A percentile compares a stretch with the other conserved stretches of the same genome.
phyloP scores from a whole-genome alignment of 2,329 filamentous ascomycete genomes.

The Colletotrichum salicis region DNA sequence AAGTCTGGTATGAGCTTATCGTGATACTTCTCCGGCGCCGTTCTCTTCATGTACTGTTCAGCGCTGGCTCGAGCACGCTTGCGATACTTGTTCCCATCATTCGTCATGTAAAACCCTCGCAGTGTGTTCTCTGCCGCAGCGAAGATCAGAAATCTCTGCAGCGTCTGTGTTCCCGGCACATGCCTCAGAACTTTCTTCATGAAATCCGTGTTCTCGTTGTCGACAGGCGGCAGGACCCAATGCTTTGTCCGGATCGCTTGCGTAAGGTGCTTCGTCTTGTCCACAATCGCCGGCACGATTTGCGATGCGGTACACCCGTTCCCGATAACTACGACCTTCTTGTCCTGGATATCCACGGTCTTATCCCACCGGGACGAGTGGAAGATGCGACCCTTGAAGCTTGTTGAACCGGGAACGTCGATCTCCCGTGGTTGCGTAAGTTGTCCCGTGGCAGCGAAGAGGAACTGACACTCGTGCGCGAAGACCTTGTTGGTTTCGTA shows the following conservation, averaged over 20 bases:
- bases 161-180: conserved; percentile 56
- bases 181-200: conserved; percentile 50
- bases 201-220: conserved; percentile 35
- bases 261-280: conserved; percentile 43
- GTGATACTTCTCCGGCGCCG: conserved; percentile 68
- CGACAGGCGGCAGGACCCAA: conserved; percentile 52
- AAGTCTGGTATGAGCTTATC: conserved; percentile 72
- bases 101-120: conserved; percentile 51
- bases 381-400: conserved; percentile 63
- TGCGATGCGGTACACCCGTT: conserved; percentile 66
- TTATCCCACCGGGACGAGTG: conserved; percentile 68
- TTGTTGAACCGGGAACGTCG: conserved; percentile 58
- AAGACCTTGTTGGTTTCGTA: conserved; percentile 38
- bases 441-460: conserved; percentile 49
- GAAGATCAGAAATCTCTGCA: conserved; percentile 57
- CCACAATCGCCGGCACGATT: conserved; percentile 58
- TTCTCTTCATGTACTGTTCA: conserved; percentile 54
- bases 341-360: conserved; percentile 57
- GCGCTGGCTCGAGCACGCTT: conserved; percentile 48
- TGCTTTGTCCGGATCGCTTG: conserved; percentile 55
- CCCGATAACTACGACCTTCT: conserved; percentile 64
- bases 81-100: conserved; percentile 45
- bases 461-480: conserved; percentile 52
- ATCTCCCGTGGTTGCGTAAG: conserved; percentile 47
- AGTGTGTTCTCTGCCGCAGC: conserved; percentile 45